Percentiles rank a stretch among this genome's conserved stretches.
Evolutionary conservation across 768 basidiomycete species (phyloP).

Genomic region (Mycena kentingensis): DNA sequence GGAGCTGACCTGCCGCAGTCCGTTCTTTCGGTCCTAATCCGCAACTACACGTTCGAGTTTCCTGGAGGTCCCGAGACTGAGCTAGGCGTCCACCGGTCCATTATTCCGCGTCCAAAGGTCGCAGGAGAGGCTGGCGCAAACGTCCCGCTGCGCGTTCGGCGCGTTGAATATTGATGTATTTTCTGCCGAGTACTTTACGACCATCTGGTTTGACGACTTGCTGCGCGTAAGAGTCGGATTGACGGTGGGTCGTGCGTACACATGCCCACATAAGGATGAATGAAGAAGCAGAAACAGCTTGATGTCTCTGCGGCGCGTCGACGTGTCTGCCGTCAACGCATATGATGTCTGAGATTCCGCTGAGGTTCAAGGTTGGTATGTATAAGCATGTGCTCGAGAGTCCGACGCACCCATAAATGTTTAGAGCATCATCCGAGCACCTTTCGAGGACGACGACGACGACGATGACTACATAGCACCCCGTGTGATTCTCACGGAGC

Average conservation of each 20-base stretch:
- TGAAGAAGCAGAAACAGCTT: too few relatives aligned
- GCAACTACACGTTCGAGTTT: constrained; percentile 43
- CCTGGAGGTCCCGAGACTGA: constrained; percentile 36
- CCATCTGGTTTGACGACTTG: neutral
- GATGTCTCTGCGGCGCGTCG: too few relatives aligned
- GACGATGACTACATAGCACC: too few relatives aligned
- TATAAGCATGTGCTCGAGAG: too few relatives aligned
- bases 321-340: too few relatives aligned
- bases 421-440: too few relatives aligned
- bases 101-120: constrained; percentile 39
- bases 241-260: neutral
- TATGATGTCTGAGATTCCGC: too few relatives aligned
- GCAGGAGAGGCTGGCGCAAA: constrained; percentile 31
- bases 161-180: neutral
- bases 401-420: too few relatives aligned
- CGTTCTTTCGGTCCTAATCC: constrained; percentile 44
- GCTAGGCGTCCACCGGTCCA: constrained; percentile 32
- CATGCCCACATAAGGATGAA: too few relatives aligned
- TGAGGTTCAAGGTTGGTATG: too few relatives aligned
- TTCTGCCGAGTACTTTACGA: neutral
- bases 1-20: constrained; percentile 29
- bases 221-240: neutral
- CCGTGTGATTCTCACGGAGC: too few relatives aligned
- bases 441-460: too few relatives aligned
- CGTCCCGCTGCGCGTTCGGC: constrained; percentile 35